Evolutionary conservation across 257 asterid species (phyloP).

Genomic region (Ilex asprella): DNA sequence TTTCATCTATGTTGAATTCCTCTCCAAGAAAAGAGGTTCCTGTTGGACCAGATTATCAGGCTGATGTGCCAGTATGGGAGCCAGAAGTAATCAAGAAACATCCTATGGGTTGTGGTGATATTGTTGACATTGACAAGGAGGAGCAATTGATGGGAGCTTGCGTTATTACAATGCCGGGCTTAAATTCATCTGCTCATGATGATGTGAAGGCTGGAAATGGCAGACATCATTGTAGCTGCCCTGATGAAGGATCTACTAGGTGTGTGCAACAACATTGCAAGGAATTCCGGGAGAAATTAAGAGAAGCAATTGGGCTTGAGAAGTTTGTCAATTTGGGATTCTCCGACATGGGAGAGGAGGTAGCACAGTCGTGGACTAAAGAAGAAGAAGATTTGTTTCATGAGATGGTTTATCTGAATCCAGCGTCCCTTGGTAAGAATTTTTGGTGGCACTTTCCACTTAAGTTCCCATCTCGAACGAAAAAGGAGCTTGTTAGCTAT

Average conservation of each 20-base stretch:
- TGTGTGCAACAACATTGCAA: background rate
- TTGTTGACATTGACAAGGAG: background rate
- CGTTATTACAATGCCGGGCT: background rate
- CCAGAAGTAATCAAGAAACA: slow-evolving; percentile 18
- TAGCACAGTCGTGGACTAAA: background rate
- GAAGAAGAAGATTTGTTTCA: background rate
- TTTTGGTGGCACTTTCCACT: background rate
- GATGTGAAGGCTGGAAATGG: background rate
- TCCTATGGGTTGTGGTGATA: background rate
- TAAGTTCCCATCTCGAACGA: background rate
- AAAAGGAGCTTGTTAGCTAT: too few relatives aligned
- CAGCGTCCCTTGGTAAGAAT: background rate
- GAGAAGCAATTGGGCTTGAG: background rate
- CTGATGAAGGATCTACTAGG: background rate
- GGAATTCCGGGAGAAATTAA: background rate
- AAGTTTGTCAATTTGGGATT: background rate
- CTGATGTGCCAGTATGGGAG: slow-evolving; percentile 55
- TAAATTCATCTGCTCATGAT: background rate
- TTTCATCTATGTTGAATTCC: slow-evolving; percentile 24
- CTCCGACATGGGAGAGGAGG: background rate
- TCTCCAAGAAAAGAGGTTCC: slow-evolving; percentile 55
- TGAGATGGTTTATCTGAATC: background rate
- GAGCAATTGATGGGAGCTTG: background rate
- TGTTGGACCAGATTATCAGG: slow-evolving; percentile 66
- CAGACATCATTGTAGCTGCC: background rate